Percentiles rank a stretch among this genome's conserved stretches.
Evolutionary conservation across 345 rosid genomes (phyloP).

Genomic region (Gossypium stocksii): DNA sequence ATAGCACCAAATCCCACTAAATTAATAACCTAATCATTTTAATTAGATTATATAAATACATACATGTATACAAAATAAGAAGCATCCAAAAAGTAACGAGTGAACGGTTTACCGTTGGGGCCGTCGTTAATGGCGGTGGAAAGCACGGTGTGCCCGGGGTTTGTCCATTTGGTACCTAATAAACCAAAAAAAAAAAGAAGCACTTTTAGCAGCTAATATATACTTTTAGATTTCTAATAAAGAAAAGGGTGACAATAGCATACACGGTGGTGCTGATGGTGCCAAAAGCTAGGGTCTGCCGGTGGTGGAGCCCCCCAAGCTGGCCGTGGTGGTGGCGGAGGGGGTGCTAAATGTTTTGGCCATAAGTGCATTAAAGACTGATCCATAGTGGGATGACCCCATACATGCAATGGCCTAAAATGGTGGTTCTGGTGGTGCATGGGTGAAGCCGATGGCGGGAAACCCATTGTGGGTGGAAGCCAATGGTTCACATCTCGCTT

Average conservation of each 20-base stretch:
- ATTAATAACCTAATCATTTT: not conserved
- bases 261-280: slow-evolving; percentile 35
- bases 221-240: not conserved
- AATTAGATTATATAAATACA: not conserved
- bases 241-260: not conserved
- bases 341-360: slow-evolving; percentile 59
- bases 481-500: slow-evolving; percentile 45
- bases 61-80: not conserved
- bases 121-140: slow-evolving; percentile 33
- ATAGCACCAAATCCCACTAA: not conserved
- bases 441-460: slow-evolving; percentile 44
- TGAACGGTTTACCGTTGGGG: slow-evolving; percentile 43
- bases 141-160: slow-evolving; percentile 54
- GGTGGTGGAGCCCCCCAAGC: slow-evolving; percentile 39
- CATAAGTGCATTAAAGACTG: slow-evolving; percentile 43
- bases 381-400: slow-evolving; percentile 81
- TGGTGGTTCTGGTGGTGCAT: slow-evolving; percentile 40
- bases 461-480: slow-evolving; percentile 70
- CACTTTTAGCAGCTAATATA: not conserved
- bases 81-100: slow-evolving; percentile 18
- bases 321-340: slow-evolving; percentile 35
- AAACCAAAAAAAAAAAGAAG: not conserved
- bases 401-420: slow-evolving; percentile 77
- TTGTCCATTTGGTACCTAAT: slow-evolving; percentile 46
- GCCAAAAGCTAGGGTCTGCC: slow-evolving; percentile 58